Base-by-base conservation (phyloP, 208 protist species). In the Leishmania martiniquensis region DNA sequence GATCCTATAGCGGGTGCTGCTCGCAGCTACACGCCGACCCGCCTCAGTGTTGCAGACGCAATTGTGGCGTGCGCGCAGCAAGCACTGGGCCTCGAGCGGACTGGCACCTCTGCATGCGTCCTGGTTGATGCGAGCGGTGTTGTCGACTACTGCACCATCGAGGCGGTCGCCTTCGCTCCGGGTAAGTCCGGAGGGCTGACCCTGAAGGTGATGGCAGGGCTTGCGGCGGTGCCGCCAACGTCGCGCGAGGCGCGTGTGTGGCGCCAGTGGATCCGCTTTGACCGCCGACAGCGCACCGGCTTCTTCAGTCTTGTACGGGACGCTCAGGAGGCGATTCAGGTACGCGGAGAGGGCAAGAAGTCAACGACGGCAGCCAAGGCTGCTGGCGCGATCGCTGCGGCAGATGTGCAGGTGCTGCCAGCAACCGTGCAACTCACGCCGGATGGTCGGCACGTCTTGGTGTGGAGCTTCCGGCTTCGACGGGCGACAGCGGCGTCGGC, bases 271-370 rank as follows among this genome's bases (percentile, higher is more conserved):
- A 87, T 95, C 55, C 68, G 75, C 57, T 93, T 95, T 77, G 85
- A 90, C 20, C 80, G 87, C 5, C 87, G 87, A 5, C 84, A 86
- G 42, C 80, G 78, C 59, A 95, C 89, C 4, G 87, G 87, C 47
- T 93, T 95, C 83, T 93, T 91, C 68, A 76, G 84, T 22, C 76
- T 93, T 25, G 39, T 91, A 34, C 85, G 84, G 13, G 89, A 93
- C 45, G 76, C 74, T 0, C 84, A 85, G 65, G 51, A 81, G 37
- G 75, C 69, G 20, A 51, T 80, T 49, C 74, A 57, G 49, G 45
- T 57, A 29, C 37, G 7, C 32, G 51, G 20, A 55, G 49, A 32
- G 65, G 55, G 62, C 34, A 57, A 67, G 54, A 60, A 51, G 0
- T 37, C 66, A n/a, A 5, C 54, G 20, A 45, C 60, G 1, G 70